Conservation (phyloP, 768 basidiomycete species). For the Pleurotus eryngii region DNA sequence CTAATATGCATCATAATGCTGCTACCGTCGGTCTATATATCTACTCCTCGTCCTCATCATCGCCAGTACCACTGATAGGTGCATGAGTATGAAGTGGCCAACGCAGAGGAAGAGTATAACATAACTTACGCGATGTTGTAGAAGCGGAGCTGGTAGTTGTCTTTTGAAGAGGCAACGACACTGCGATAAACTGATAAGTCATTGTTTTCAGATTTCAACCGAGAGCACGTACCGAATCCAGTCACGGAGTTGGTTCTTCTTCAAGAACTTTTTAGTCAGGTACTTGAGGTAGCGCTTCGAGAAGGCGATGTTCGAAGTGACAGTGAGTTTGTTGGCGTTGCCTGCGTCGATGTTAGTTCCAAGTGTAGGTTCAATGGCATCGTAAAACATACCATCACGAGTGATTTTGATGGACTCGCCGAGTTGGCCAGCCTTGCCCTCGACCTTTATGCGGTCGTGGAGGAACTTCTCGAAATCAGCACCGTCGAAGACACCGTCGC, state of each 20-base stretch:
- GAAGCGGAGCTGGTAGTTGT: slow-evolving; percentile 92
- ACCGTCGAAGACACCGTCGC: slow-evolving; percentile 54
- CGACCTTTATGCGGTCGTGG: slow-evolving; percentile 92
- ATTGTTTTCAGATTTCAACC: neutral
- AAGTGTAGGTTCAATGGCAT: neutral
- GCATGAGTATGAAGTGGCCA: slow-evolving; percentile 9
- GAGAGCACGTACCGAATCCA: slow-evolving; percentile 75
- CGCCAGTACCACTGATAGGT: slow-evolving; percentile 26
- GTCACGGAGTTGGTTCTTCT: slow-evolving; percentile 94
- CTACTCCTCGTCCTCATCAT: slow-evolving; percentile 33
- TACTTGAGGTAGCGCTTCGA: slow-evolving; percentile 99
- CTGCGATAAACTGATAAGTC: slow-evolving; percentile 27
- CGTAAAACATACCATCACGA: slow-evolving; percentile 67
- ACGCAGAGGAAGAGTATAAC: slow-evolving; percentile 22
- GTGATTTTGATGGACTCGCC: slow-evolving; percentile 85
- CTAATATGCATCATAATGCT: neutral
- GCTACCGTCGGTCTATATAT: neutral
- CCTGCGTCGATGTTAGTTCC: slow-evolving; percentile 35
- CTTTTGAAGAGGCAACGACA: slow-evolving; percentile 92
- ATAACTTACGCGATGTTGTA: slow-evolving; percentile 82
- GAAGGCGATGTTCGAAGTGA: slow-evolving; percentile 84
- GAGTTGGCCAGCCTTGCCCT: slow-evolving; percentile 88
- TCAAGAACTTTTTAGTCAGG: slow-evolving; percentile 98
- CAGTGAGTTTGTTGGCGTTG: slow-evolving; percentile 70
- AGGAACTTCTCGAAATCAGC: slow-evolving; percentile 80